These are phyloP conservation scores for Polyrhizophydium stewartii DNA, from an alignment of 371 early-diverging fungal genomes.

Conservation along the genomic window DNA sequence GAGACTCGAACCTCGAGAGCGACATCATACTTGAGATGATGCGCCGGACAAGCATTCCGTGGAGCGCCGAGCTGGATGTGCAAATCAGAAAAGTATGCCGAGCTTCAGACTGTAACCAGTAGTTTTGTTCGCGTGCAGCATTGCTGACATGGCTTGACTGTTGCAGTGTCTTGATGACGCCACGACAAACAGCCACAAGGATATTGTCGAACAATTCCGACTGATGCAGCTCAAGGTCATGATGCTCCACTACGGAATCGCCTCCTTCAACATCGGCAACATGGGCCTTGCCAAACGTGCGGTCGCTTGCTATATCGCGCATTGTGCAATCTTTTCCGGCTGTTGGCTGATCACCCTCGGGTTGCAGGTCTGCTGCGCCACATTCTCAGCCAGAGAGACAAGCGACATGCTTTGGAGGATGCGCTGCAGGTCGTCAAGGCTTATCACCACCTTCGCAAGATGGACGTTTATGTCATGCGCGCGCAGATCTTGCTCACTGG, in stretches of 20 bases:
- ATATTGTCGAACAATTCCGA: slow-evolving; percentile 46
- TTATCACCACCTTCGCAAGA: slow-evolving; percentile 45
- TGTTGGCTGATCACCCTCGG: too few relatives aligned
- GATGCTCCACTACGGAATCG: slow-evolving; percentile 46
- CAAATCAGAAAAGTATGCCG: slow-evolving; percentile 20
- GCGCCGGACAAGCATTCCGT: slow-evolving; percentile 50
- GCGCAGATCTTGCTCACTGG: slow-evolving; percentile 31
- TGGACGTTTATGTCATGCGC: slow-evolving; percentile 45
- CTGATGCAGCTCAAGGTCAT: slow-evolving; percentile 51
- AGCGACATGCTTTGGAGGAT: slow-evolving; percentile 40
- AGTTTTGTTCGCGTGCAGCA: not conserved
- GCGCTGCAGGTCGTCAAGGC: slow-evolving; percentile 53
- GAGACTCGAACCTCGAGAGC: slow-evolving; percentile 14
- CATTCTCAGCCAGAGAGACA: slow-evolving; percentile 28
- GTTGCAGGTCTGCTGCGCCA: slow-evolving; percentile 18
- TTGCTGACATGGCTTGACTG: not conserved
- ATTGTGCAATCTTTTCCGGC: too few relatives aligned
- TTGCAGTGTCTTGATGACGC: slow-evolving; percentile 2
- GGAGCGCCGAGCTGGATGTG: slow-evolving; percentile 37
- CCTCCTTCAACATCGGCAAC: slow-evolving; percentile 46
- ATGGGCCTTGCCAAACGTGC: slow-evolving; percentile 34
- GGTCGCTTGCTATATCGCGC: too few relatives aligned
- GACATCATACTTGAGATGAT: slow-evolving; percentile 44
- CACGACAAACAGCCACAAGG: slow-evolving; percentile 16
- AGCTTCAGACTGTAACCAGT: not conserved